Percentiles rank a stretch among this genome's conserved stretches.
Conservation (phyloP, 2,329 filamentous ascomycete genomes). For the Calonectria naviculata region DNA sequence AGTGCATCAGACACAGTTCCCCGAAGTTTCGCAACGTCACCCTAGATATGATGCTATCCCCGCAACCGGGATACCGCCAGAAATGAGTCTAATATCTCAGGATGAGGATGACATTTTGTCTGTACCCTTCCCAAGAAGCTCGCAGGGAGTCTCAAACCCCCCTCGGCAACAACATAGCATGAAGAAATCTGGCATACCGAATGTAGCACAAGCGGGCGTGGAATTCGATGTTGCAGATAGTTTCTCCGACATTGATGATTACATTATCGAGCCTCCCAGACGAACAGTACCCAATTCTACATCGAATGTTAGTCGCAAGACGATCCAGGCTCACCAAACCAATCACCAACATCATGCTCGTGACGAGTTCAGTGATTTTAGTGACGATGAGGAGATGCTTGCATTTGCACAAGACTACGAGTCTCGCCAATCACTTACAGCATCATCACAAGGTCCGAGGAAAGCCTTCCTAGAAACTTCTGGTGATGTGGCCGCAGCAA, state of each 20-base stretch:
- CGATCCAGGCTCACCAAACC: slow-evolving; percentile 13
- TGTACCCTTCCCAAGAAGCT: slow-evolving; percentile 41
- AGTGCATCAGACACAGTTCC: slow-evolving; percentile 63
- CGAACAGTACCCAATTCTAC: slow-evolving; percentile 17
- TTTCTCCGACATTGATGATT: slow-evolving; percentile 45
- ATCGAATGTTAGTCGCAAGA: slow-evolving; percentile 24
- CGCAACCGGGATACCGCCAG: slow-evolving; percentile 28
- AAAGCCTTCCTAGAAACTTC: slow-evolving; percentile 60
- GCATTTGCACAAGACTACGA: slow-evolving; percentile 64
- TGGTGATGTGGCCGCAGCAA: slow-evolving; percentile 51
- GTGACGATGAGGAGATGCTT: slow-evolving; percentile 63
- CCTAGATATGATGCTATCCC: slow-evolving; percentile 36
- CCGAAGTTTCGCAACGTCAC: slow-evolving; percentile 37
- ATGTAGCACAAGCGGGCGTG: slow-evolving; percentile 18
- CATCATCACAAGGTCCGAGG: slow-evolving; percentile 42
- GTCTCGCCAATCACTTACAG: slow-evolving; percentile 47
- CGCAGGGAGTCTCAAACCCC: slow-evolving; percentile 12
- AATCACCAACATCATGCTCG: slow-evolving; percentile 33
- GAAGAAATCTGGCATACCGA: slow-evolving; percentile 1
- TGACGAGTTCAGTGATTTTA: slow-evolving; percentile 59
- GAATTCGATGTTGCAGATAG: slow-evolving; percentile 42
- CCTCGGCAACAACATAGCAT: slow-evolving; percentile 12
- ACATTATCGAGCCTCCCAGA: slow-evolving; percentile 30
- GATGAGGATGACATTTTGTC: slow-evolving; percentile 33
- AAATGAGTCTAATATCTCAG: slow-evolving; percentile 38